Evolutionary conservation across 2,329 filamentous ascomycete species (phyloP).

Genomic region (Fusarium compactum): DNA sequence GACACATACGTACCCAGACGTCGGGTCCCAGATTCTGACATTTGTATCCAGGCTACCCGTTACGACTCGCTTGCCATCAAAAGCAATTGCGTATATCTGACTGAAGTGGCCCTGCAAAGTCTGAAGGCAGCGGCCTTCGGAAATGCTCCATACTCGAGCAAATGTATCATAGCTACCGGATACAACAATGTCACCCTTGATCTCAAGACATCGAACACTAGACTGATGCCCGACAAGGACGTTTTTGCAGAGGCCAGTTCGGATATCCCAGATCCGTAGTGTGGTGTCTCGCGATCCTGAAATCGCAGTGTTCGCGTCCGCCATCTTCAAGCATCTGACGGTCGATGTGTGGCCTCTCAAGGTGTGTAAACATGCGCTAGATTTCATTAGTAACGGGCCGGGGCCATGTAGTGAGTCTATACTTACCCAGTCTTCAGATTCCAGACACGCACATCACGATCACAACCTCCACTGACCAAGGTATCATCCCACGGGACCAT

Average conservation of each 20-base stretch:
- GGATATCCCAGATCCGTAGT: constrained; percentile 93
- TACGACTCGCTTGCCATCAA: constrained; percentile 92
- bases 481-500: constrained; percentile 99
- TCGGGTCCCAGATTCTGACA: constrained; percentile 95
- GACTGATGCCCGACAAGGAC: constrained; percentile 95
- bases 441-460: constrained; percentile 97
- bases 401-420: not conserved
- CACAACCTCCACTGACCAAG: constrained; percentile 94
- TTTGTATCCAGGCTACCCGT: constrained; percentile 97
- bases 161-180: constrained; percentile 98
- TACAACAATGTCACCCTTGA: constrained; percentile 96
- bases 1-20: constrained; percentile 73
- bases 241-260: constrained; percentile 87
- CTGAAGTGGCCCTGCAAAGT: constrained; percentile 96
- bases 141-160: constrained; percentile 97
- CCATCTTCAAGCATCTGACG: constrained; percentile 97
- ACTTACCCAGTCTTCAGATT: constrained; percentile 90
- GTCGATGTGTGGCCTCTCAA: constrained; percentile 96
- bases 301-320: constrained; percentile 91
- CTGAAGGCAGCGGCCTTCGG: constrained; percentile 89
- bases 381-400: constrained; percentile 35
- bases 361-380: constrained; percentile 80
- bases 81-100: constrained; percentile 98
- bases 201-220: constrained; percentile 93
- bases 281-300: constrained; percentile 97